Evolutionary conservation across 2,329 filamentous ascomycete genomes (phyloP).

Genomic region (Incumbomyces lentus): DNA sequence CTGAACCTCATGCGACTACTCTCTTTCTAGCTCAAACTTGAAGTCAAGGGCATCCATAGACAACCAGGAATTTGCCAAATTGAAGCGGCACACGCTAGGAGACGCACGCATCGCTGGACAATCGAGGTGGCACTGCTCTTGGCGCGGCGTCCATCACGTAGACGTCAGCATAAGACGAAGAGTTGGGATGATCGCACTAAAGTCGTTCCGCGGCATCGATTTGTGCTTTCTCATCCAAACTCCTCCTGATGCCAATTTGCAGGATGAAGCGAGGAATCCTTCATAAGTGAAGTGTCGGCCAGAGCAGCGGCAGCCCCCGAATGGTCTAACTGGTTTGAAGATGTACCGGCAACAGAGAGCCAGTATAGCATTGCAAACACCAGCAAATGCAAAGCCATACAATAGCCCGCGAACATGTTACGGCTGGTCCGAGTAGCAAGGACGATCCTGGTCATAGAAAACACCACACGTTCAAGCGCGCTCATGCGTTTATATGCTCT

Average conservation of each 20-base stretch:
- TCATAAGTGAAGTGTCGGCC: constrained; percentile 25
- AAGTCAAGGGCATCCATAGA: too few relatives aligned
- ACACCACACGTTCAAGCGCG: constrained; percentile 78
- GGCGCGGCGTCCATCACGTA: too few relatives aligned
- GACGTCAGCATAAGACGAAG: too few relatives aligned
- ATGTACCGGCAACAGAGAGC: constrained; percentile 60
- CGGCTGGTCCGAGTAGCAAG: constrained; percentile 80
- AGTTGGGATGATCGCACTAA: too few relatives aligned
- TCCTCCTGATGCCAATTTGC: constrained; percentile 57
- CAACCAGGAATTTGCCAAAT: too few relatives aligned
- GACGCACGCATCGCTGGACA: too few relatives aligned
- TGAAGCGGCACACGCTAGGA: too few relatives aligned
- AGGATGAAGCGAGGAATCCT: constrained; percentile 17
- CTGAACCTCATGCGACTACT: too few relatives aligned
- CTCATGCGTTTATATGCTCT: constrained; percentile 89
- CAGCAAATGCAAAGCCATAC: constrained; percentile 74
- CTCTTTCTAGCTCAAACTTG: too few relatives aligned
- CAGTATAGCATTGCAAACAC: constrained; percentile 82
- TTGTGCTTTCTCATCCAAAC: constrained; percentile 29
- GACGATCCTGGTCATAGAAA: constrained; percentile 82
- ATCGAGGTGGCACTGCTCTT: too few relatives aligned
- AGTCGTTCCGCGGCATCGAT: background rate
- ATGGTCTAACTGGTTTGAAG: constrained; percentile 46
- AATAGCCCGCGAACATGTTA: constrained; percentile 89
- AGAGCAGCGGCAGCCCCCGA: constrained; percentile 40